Percentiles rank a stretch among this genome's conserved stretches.
These are phyloP conservation scores for Erodium chrysanthum DNA, from an alignment of 441 rosid genomes.

Conservation along the genomic window DNA sequence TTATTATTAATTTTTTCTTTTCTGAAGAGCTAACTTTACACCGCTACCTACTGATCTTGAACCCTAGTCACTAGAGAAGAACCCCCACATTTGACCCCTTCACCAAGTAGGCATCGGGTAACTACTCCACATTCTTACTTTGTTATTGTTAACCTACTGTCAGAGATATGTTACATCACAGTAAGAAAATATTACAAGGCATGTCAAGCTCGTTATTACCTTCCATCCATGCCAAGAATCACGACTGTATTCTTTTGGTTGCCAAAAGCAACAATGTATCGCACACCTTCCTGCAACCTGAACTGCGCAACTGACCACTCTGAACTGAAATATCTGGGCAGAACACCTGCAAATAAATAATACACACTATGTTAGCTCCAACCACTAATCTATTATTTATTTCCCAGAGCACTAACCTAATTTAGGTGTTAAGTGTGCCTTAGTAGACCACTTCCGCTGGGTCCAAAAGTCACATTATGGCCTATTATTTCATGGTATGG, in stretches of 20 bases:
- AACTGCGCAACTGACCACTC: slow-evolving; percentile 96
- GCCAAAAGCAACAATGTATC: slow-evolving; percentile 75
- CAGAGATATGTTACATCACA: slow-evolving; percentile 6
- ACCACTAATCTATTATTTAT: not conserved
- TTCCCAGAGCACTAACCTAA: not conserved
- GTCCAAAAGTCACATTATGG: not conserved
- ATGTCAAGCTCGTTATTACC: slow-evolving; percentile 30
- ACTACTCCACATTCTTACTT: not conserved
- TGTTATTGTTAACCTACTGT: not conserved
- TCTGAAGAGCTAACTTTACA: not conserved
- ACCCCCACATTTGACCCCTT: not conserved
- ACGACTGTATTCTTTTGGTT: slow-evolving; percentile 49
- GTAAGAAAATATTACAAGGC: not conserved
- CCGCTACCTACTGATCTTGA: not conserved
- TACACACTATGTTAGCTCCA: slow-evolving; percentile 1
- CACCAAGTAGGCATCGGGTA: not conserved
- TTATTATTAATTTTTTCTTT: no score
- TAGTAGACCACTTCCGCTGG: not conserved
- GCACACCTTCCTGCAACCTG: slow-evolving; percentile 61
- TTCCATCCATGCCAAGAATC: slow-evolving; percentile 74
- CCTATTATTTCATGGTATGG: not conserved
- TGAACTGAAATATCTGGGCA: slow-evolving; percentile 87
- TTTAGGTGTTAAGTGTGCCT: not conserved
- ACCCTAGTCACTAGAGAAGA: not conserved
- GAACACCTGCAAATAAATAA: slow-evolving; percentile 45